A percentile compares a stretch with the other conserved stretches of the same genome.
Conservation (phyloP, 352 stramenopile genomes). For the Phytophthora boehmeriae region DNA sequence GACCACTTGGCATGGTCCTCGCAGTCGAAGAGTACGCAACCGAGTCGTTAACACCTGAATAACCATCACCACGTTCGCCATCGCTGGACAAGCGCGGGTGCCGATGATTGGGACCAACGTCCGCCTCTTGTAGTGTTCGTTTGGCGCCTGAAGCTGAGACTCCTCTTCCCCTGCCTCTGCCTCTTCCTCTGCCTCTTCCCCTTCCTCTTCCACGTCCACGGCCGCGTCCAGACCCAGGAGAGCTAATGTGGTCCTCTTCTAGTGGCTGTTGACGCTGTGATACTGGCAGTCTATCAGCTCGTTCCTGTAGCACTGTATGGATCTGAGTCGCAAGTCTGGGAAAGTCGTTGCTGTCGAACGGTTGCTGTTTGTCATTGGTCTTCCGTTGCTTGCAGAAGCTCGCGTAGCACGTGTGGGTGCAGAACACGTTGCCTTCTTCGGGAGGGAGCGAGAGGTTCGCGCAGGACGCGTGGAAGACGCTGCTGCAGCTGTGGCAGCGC, state of each 20-base stretch:
- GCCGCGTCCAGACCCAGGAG: conserved; percentile 8
- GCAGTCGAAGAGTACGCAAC: conserved; percentile 20
- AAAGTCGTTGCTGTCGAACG: conserved; percentile 45
- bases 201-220: conserved; percentile 22
- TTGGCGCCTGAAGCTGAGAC: conserved; percentile 27
- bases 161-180: conserved; percentile 26
- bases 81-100: conserved; percentile 23
- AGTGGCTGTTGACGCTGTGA: conserved; percentile 25
- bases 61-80: conserved; percentile 9
- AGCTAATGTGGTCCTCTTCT: conserved; percentile 12
- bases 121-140: conserved; percentile 23
- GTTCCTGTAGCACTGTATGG: conserved; percentile 43
- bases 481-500: conserved; percentile 55
- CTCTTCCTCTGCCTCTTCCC: conserved; percentile 22
- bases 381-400: conserved; percentile 43
- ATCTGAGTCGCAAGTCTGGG: conserved; percentile 52
- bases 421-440: conserved; percentile 74
- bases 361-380: conserved; percentile 6
- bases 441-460: conserved; percentile 65
- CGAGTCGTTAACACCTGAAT: conserved; percentile 10
- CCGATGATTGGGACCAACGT: conserved; percentile 15
- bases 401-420: conserved; percentile 65
- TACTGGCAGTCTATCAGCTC: conserved; percentile 34
- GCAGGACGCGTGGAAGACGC: conserved; percentile 67
- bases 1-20: conserved; percentile 12